Base-by-base conservation (phyloP, 495 filamentous ascomycete genomes). In the Acidiella bohemica region DNA sequence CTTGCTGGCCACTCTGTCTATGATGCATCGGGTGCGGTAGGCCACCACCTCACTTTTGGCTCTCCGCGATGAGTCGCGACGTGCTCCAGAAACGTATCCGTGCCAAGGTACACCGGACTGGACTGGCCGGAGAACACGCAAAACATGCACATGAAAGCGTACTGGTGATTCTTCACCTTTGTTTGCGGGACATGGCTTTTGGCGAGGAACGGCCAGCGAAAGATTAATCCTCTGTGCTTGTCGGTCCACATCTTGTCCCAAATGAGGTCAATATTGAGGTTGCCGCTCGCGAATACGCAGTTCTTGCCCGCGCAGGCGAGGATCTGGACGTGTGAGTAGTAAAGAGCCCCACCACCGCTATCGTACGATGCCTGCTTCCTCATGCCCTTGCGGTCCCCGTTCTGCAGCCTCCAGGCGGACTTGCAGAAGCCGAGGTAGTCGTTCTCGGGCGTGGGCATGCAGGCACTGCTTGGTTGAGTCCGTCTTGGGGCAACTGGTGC, bases 371-470 rank as follows among this genome's bases (percentile, higher is more conserved):
- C 42, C 19, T 18, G 24, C n/a, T 32, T 33, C 6, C 33, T 13
- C 30, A 51, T 6, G 1, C 24, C 29, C 3, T 32, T 27, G 2
- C 39, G 38, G 25, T 47, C 43, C 20, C 44, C 38, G 17, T 38
- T 47, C 35, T 47, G 49, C 17, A 51, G 33, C 22, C 27, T 47
- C 32, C 32, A 42, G 7, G 49, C 43, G 24, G 30, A 20, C 23
- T 42, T 47, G 33, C 43, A 51, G 26, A 47, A 51, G 22, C 42
- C 41, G 6, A 50, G 25, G 27, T 50, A 50, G 14, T 44, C 16
- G 41, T 50, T 50, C n/a, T 44, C 41, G 4, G 34, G 28, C 6
- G 27, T 44, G 1, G 46, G 45, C 1, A 24, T 32, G 7, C 31
- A 25, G 3, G 29, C 13, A 5, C 21, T 2, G 18, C 17, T 36